A percentile compares a stretch with the other conserved stretches of the same genome.
These are phyloP conservation scores for Arxiozyma heterogenica DNA, from an alignment of 1,139 yeast species.

Conservation along the genomic window DNA sequence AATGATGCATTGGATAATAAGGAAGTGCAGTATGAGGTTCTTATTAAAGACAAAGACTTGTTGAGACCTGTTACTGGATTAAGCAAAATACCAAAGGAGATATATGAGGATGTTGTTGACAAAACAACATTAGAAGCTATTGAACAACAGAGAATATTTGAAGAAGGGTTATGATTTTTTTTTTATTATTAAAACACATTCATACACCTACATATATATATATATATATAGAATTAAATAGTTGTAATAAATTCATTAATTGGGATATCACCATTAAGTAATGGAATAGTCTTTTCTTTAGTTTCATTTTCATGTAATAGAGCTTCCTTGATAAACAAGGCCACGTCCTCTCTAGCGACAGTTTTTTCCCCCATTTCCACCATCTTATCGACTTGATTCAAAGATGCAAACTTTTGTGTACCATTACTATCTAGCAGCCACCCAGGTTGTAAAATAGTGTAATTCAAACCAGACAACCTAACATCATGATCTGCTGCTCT, in stretches of 20 bases:
- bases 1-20: slow-evolving; percentile 9
- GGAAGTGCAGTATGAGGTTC: slow-evolving; percentile 37
- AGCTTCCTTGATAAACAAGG: slow-evolving; percentile 17
- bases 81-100: slow-evolving; percentile 43
- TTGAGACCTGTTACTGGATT: slow-evolving; percentile 52
- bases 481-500: slow-evolving; percentile 46
- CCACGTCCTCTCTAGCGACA: slow-evolving; percentile 27
- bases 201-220: neutral
- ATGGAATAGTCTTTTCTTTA: slow-evolving; percentile 22
- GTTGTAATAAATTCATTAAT: slow-evolving; percentile 22
- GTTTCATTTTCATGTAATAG: slow-evolving; percentile 25
- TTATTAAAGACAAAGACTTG: slow-evolving; percentile 39
- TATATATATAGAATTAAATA: slow-evolving; percentile 5
- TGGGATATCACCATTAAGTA: slow-evolving; percentile 29
- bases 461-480: slow-evolving; percentile 36
- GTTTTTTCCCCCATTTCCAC: neutral
- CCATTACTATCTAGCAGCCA: slow-evolving; percentile 33
- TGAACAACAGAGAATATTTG: slow-evolving; percentile 53
- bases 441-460: slow-evolving; percentile 48
- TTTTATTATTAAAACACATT: too few relatives aligned
- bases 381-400: slow-evolving; percentile 12
- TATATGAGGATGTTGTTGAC: slow-evolving; percentile 51
- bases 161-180: slow-evolving; percentile 22
- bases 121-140: slow-evolving; percentile 55
- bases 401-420: slow-evolving; percentile 34